Evolutionary conservation across 139 green algal species (phyloP), one percentile per base, ranked within the genome.

Genomic region (Dunaliella sp.): DNA sequence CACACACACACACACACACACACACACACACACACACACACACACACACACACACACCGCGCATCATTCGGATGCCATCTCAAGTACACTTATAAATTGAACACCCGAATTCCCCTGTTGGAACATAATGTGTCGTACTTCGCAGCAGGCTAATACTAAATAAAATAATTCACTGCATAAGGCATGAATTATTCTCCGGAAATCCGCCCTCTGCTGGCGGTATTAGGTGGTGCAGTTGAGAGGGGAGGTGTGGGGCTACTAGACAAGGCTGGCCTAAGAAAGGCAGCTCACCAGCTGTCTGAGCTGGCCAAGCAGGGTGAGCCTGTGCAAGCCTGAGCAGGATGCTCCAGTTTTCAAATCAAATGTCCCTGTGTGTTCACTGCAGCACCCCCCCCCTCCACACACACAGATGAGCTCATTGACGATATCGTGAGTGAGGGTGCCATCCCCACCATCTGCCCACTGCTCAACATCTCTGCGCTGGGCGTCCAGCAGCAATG

Each of bases 401-500:
- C 58, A 37, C 31, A 34, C 87, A 88, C 89, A 96, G 94, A 98
- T 86, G 93, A 96, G 21, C 92, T 91, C 57, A 88, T 97, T 22
- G 95, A 98, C 83, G 58, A 86, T 16, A 90, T 96, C 26, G 94
- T 97, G 30, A 80, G 84, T 1, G 91, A 90, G 76, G 95, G 93
- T 0, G 93, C 90, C 0, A 92, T 98, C 22, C 86, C 88, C 24
- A 91, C 86, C 0, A 90, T 97, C 0, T 93, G 97, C 25, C 93
- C 94, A 0, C 89, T 97, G 74, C 88, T 98, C 21, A 89, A 78
- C 65, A 30, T 86, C 16, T 72, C 37, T 81, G 82, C 84, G 30
- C 22, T 34, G 65, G 35, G 73, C 28, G 12, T 48, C 12, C 26
- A 34, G 12, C 26, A 34, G 12, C 34, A 30, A 34, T 36, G 24